Evolutionary conservation across 73 alveolate species (phyloP).

Genomic region (Paramecium sonneborni): DNA sequence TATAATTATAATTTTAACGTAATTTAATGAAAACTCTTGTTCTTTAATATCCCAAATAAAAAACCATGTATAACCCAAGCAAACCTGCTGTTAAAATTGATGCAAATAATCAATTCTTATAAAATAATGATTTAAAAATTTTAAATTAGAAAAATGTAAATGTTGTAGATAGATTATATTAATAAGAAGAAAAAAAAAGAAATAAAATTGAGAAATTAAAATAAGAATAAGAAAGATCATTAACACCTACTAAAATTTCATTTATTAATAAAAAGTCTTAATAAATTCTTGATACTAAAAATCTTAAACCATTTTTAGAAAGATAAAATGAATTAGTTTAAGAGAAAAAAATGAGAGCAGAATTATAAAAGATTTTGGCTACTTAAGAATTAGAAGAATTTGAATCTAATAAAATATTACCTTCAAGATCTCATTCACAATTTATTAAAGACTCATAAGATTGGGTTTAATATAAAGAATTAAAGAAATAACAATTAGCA

Average conservation of each 20-base stretch:
- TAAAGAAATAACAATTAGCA: not conserved
- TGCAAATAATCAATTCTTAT: not conserved
- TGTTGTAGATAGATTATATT: slow-evolving; percentile 29
- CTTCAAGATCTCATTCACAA: not conserved
- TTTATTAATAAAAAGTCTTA: not conserved
- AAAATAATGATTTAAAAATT: not conserved
- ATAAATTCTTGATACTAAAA: not conserved
- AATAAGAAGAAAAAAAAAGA: not conserved
- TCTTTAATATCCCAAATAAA: slow-evolving; percentile 22
- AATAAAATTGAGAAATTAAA: not conserved
- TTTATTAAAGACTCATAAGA: not conserved
- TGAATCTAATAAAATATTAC: not conserved
- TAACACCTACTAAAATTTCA: not conserved
- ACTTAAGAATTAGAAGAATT: not conserved
- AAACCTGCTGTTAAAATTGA: not conserved
- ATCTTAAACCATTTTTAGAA: slow-evolving; percentile 32
- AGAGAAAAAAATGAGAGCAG: not conserved
- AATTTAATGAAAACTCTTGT: slow-evolving; percentile 29
- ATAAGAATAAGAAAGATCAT: not conserved
- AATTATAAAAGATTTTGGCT: not conserved
- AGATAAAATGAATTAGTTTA: not conserved
- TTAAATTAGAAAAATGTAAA: not conserved
- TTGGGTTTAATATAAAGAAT: not conserved
- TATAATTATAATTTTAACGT: slow-evolving; percentile 22
- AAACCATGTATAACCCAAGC: slow-evolving; percentile 26